Evolutionary conservation across 2,329 filamentous ascomycete species (phyloP), one percentile per base, ranked within the genome.

Genomic region (Neophaeococcomyces mojaviensis): DNA sequence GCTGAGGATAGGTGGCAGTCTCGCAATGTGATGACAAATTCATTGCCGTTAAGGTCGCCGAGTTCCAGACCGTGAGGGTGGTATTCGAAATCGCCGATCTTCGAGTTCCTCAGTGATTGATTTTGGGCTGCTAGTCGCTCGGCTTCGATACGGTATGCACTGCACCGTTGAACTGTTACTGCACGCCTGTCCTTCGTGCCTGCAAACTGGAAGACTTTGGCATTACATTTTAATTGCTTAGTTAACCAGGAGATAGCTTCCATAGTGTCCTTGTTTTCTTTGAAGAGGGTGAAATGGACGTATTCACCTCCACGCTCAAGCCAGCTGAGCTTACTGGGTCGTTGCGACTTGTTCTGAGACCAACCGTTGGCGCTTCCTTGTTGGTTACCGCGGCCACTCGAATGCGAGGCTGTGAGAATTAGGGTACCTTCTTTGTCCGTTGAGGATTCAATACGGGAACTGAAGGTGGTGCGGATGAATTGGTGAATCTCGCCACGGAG

Each of bases 181-280:
- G 86, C 89, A 52, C 89, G 81, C 38, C 88, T 79, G 61, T 96
- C 89, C 66, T 96, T 96, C 48, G 88, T 96, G 7, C 89, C 89
- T 3, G 89, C 88, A 57, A 95, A 90, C 48, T 79, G 75, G 56
- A 89, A 85, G 20, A 77, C 73, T 61, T 86, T 88, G 3, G 74
- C 61, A 33, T 75, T 75, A 53, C 86, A 71, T 60, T 83, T 85
- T 52, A 94, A 68, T 53, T 84, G 76, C 35, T 83, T 83, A 1
- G 82, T 79, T 33, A 96, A 76, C 58, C 84, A 86, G 44, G 79
- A 82, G 44, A 94, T 74, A 0, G 87, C 83, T 57, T 96, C 89
- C 86, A 95, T 94, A 1, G 89, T 96, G 61, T 96, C 89, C 61
- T 90, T 89, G 68, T 96, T 96, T 68, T 95, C 89, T 68, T 96